Base-by-base conservation (phyloP, 768 basidiomycete genomes). In the Boletus subparvulus region DNA sequence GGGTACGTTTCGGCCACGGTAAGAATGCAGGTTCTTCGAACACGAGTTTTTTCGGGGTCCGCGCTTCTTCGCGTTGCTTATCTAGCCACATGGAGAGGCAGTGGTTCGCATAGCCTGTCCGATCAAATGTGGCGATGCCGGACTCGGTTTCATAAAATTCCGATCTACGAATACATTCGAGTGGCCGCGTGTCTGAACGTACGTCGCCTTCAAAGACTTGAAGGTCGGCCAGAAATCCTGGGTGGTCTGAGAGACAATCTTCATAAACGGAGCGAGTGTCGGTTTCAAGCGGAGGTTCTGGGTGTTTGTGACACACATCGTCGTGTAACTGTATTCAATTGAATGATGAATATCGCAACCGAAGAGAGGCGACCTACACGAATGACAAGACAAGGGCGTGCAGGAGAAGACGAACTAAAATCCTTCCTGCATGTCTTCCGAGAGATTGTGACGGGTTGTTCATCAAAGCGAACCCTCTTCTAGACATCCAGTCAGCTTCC, bases 91-190 rank as follows among this genome's bases (percentile, higher is more conserved):
- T 64, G 26, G 62, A 55, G 16, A 69, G 56, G 54, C 71, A 73
- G 55, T 67, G 56, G 41, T 47, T 54, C 3, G 62, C 60, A 59
- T 71, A 73, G 39, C 63, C 65, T 42, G 54, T 32, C 6, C 48
- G 62, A 60, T 73, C 67, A 40, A 73, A 67, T 32, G 32, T 56
- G 56, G 69, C 59, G 39, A 60, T 47, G 46, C 71, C 69, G 30
- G 56, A 65, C 50, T 71, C 69, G 16, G 59, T 67, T 58, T 71
- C 62, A 47, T 72, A 66, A 32, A 72, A 69, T 7, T 69, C 61
- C 11, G 66, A 63, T 48, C 56, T 53, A 7, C 60, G 61, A n/a
- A 61, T 50, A 37, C 37, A 44, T 33, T 32, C 47, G 17, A 30
- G 52, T 6, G 52, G 12, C 42, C 50, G 60, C 51, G 48, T 56